These are phyloP conservation scores for Globisporangium rhizosaccharum DNA, from an alignment of 352 stramenopile species.

Conservation along the genomic window DNA sequence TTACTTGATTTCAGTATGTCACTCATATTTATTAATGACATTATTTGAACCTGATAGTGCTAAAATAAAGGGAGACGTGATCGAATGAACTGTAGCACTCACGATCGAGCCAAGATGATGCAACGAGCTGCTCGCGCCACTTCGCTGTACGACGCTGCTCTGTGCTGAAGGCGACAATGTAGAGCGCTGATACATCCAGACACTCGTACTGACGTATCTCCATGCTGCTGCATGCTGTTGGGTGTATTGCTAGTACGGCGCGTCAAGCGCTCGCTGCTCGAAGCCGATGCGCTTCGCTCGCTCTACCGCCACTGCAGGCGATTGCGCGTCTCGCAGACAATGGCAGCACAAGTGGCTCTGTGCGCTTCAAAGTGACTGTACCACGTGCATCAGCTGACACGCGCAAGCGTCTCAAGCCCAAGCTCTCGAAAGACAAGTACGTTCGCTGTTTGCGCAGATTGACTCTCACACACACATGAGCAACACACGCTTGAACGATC, in stretches of 20 bases:
- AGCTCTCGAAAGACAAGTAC: constrained; percentile 51
- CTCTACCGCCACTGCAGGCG: neutral
- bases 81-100: neutral
- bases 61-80: too few species aligned
- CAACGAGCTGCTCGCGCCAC: too few species aligned
- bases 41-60: too few species aligned
- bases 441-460: neutral
- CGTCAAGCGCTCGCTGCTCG: neutral
- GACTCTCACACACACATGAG: neutral
- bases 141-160: too few species aligned
- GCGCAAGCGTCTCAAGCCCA: constrained; percentile 36
- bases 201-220: neutral
- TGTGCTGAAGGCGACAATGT: too few species aligned
- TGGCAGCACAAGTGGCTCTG: neutral
- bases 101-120: too few species aligned
- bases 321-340: neutral
- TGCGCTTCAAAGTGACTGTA: constrained; percentile 34
- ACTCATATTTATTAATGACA: too few species aligned
- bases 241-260: neutral
- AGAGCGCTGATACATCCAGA: too few species aligned
- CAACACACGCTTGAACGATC: neutral
- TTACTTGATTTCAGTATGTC: too few species aligned
- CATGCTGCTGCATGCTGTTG: neutral
- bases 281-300: neutral
- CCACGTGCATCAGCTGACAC: constrained; percentile 13